Evolutionary conservation across 2,329 filamentous ascomycete genomes (phyloP), one percentile per base, ranked within the genome.

Genomic region (Aspergillus brunneoviolaceus): DNA sequence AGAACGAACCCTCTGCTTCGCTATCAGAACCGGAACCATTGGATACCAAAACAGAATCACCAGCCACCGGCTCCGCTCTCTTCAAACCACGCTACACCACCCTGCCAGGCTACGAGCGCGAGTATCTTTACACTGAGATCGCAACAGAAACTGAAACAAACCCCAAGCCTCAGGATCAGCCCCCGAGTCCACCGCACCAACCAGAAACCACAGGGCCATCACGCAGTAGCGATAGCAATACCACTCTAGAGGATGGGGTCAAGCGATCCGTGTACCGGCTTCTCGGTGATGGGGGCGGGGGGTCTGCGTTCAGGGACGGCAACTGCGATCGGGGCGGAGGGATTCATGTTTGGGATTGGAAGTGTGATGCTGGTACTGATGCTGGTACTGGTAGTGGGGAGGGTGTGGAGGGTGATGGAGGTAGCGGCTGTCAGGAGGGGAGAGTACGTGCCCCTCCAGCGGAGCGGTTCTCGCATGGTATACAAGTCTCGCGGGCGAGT

Each of bases 81-180:
- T 92, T 94, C 60, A 77, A 86, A 10, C 82, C 89, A 0, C 82
- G 89, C 1, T 73, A 78, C 1, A 84, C 85, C 5, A 90, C 88
- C 0, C 66, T 66, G 23, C 27, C 63, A 0, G 52, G 19, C 0
- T 79, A 74, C 61, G 70, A 77, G 10, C 72, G 70, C 5, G 72
- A 74, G n/a, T 76, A 72, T 57, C 69, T 76, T 4, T 74, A 67
- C 51, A 61, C 69, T 5, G 71, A 74, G 42, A 23, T 16, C 6
- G 71, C 74, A 39, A 23, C n/a, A 7, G 47, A 19, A 33, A 16
- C 45, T n/a, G 45, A 23, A 45, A 31, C n/a, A 39, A 39, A 39
- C 6, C 12, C 31, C 31, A 5, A 10, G 31, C 31, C 31, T 33
- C 33, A 12, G 33, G 5, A 2, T 35, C 14, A 14, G 16, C 1